Evolutionary conservation across 345 rosid genomes (phyloP).

Genomic region (Anastatica hierochuntica): DNA sequence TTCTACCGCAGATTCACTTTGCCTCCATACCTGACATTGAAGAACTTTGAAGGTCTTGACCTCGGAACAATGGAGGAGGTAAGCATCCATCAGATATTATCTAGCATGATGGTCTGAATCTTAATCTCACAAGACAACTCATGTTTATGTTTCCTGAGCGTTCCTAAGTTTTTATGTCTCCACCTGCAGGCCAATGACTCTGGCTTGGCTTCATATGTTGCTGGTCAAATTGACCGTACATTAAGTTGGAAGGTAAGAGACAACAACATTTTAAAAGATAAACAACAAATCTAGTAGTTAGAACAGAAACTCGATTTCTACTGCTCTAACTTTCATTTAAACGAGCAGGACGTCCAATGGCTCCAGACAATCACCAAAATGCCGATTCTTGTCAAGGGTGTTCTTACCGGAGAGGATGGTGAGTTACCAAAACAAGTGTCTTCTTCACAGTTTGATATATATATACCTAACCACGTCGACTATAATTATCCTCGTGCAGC

Average conservation of each 20-base stretch:
- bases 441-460: background rate
- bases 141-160: too few species aligned
- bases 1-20: conserved; percentile 47
- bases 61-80: conserved; percentile 82
- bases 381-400: conserved; percentile 90
- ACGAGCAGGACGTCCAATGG: conserved; percentile 67
- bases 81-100: conserved; percentile 13
- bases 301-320: background rate
- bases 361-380: conserved; percentile 70
- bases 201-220: conserved; percentile 84
- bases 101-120: background rate
- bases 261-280: background rate
- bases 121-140: too few species aligned
- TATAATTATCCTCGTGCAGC: conserved; percentile 33
- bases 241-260: too few species aligned
- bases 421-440: conserved; percentile 11
- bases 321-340: background rate
- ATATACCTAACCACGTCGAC: background rate
- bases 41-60: too few species aligned
- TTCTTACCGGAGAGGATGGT: conserved; percentile 82
- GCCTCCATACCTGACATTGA: too few species aligned
- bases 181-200: conserved; percentile 60
- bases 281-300: background rate
- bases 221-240: conserved; percentile 89
- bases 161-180: conserved; percentile 1